Conservation (phyloP, 306 rosid species). For the Cucurbita ficifolia region DNA sequence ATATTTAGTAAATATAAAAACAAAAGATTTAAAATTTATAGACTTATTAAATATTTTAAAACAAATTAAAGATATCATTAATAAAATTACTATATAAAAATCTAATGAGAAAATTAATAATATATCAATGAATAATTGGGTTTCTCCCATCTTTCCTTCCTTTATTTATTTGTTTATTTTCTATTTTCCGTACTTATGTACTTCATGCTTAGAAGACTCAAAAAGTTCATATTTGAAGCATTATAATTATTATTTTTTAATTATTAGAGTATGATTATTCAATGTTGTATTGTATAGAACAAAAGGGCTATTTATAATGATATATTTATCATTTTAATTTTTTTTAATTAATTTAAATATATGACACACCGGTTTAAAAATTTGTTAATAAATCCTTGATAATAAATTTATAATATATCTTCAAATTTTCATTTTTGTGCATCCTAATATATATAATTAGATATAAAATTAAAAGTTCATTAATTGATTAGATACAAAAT, state of each 20-base stretch:
- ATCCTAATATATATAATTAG: too few species aligned
- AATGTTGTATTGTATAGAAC: background rate
- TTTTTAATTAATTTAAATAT: background rate
- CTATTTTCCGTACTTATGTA: background rate
- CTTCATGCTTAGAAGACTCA: background rate
- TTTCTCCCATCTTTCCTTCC: background rate
- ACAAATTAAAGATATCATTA: too few species aligned
- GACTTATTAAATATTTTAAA: too few species aligned
- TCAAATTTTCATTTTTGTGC: too few species aligned
- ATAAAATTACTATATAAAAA: too few species aligned
- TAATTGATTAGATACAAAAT: too few species aligned
- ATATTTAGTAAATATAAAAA: too few species aligned
- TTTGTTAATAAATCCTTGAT: too few species aligned
- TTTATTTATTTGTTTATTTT: background rate
- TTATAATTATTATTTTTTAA: background rate
- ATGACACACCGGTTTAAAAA: background rate
- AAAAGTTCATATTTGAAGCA: background rate
- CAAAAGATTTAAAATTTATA: too few species aligned
- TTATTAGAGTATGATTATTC: background rate
- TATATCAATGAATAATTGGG: background rate
- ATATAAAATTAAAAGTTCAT: too few species aligned
- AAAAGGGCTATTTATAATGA: background rate
- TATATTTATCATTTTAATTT: background rate
- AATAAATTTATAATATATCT: too few species aligned
- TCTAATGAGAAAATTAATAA: background rate